These are phyloP conservation scores for Onygenales sp. DNA, from an alignment of 2,329 filamentous ascomycete genomes.

Conservation along the genomic window DNA sequence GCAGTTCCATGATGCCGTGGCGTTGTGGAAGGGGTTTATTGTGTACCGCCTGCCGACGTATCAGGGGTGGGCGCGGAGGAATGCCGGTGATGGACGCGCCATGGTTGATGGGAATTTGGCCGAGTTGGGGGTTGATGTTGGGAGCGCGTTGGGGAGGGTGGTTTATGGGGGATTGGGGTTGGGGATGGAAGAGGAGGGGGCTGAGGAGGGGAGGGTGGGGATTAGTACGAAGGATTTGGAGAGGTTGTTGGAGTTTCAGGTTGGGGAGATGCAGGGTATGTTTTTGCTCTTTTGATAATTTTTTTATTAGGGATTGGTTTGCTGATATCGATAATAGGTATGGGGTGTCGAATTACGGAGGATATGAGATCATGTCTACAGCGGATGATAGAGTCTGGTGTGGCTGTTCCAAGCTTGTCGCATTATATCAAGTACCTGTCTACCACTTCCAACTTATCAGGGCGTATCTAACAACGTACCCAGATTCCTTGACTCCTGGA, in stretches of 20 bases:
- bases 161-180: constrained; percentile 42
- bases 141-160: constrained; percentile 39
- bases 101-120: constrained; percentile 57
- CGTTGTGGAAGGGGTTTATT: constrained; percentile 75
- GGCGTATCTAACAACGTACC: constrained; percentile 1
- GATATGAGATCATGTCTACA: constrained; percentile 64
- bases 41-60: constrained; percentile 70
- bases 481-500: constrained; percentile 86
- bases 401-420: constrained; percentile 59
- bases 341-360: constrained; percentile 67
- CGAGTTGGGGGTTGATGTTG: constrained; percentile 46
- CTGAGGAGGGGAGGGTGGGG: constrained; percentile 30
- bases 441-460: not conserved
- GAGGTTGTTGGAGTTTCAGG: constrained; percentile 73
- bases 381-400: constrained; percentile 56
- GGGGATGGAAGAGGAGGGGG: constrained; percentile 26
- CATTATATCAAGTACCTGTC: constrained; percentile 60
- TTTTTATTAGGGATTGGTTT: constrained; percentile 2
- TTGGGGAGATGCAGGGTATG: constrained; percentile 73
- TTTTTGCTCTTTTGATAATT: constrained; percentile 17
- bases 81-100: constrained; percentile 34
- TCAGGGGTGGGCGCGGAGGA: constrained; percentile 47
- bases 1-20: constrained; percentile 67
- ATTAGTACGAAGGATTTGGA: constrained; percentile 74
- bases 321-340: constrained; percentile 38